Evolutionary conservation across 139 green algal species (phyloP), one percentile per base, ranked within the genome.

Genomic region (Pleodorina starrii): DNA sequence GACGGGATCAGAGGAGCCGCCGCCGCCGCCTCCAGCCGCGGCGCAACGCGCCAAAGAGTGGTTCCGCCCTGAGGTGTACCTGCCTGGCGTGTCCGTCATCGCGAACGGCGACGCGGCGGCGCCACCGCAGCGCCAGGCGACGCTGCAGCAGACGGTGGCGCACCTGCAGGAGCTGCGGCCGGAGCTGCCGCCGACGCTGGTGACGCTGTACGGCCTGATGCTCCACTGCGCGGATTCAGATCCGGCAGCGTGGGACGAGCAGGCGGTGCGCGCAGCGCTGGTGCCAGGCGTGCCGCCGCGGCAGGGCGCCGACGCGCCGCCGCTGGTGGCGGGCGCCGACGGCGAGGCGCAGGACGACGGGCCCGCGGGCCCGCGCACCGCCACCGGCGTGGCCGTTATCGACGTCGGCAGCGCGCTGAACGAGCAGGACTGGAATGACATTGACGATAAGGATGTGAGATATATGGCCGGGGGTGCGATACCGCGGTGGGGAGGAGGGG

Each of bases 361-460:
- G 35, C 11, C 44, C 32, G 32, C 6, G 44, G 60, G 32, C 5
- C 40, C 38, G 9, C 42, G 48, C 46, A 68, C 35, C 38, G 19
- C 27, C 32, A 16, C 21, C 29, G 43, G 43, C n/a, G 12, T 27
- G 23, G 6, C 29, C 6, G 50, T 86, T 14, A 43, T 90, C 16
- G 75, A 85, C 23, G 86, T 90, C 57, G 86, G 86, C 42, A 86
- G 86, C 50, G 59, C 74, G 5, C 63, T 90, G 19, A 72, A 29
- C 46, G 7, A 59, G 9, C 40, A 86, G 2, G 86, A 90, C 86
- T 90, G 86, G 86, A 36, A 86, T 6, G 86, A 90, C 40, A 90
- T 90, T 51, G 86, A 90, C 44, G 74, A 32, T 32, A 90, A 90
- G 75, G 85, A 84, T 1, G 85, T 90, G 57, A 80, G 76, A 19